These are phyloP conservation scores for Saussurea involucrata DNA, from an alignment of 129 eudicot species.

Conservation along the genomic window DNA sequence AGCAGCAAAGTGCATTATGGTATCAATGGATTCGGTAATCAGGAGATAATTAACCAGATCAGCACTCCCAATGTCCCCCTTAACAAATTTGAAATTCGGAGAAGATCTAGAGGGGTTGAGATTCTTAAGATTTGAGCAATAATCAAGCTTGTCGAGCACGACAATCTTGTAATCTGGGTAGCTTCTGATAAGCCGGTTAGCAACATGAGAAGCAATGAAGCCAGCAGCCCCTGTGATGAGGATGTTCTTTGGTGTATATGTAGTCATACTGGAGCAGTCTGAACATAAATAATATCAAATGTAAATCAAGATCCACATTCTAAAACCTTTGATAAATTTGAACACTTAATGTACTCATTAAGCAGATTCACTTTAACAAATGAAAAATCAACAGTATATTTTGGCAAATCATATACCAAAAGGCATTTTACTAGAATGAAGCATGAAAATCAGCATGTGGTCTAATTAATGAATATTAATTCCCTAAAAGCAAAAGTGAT, in stretches of 20 bases:
- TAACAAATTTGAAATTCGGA: conserved; percentile 82
- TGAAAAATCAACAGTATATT: neutral
- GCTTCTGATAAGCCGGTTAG: conserved; percentile 79
- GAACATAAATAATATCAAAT: conserved; percentile 26
- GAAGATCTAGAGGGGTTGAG: conserved; percentile 75
- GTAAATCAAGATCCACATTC: conserved; percentile 7
- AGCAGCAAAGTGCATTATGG: conserved; percentile 99
- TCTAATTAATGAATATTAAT: neutral
- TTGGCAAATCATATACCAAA: neutral
- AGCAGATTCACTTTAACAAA: neutral
- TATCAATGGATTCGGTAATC: conserved; percentile 80
- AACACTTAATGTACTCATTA: neutral
- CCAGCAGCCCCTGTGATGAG: conserved; percentile 98
- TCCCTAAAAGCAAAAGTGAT: neutral
- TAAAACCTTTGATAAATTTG: neutral
- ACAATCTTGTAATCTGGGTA: conserved; percentile 96
- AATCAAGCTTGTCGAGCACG: conserved; percentile 97
- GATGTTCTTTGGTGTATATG: conserved; percentile 83
- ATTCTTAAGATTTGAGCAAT: conserved; percentile 90
- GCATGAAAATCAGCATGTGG: neutral
- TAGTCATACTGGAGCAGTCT: conserved; percentile 47
- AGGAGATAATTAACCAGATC: conserved; percentile 94
- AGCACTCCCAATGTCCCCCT: conserved; percentile 97
- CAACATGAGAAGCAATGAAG: conserved; percentile 97
- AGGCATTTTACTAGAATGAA: neutral